Evolutionary conservation across 1,284 basidiomycete species (phyloP).

Genomic region (Blastosporella zonata): DNA sequence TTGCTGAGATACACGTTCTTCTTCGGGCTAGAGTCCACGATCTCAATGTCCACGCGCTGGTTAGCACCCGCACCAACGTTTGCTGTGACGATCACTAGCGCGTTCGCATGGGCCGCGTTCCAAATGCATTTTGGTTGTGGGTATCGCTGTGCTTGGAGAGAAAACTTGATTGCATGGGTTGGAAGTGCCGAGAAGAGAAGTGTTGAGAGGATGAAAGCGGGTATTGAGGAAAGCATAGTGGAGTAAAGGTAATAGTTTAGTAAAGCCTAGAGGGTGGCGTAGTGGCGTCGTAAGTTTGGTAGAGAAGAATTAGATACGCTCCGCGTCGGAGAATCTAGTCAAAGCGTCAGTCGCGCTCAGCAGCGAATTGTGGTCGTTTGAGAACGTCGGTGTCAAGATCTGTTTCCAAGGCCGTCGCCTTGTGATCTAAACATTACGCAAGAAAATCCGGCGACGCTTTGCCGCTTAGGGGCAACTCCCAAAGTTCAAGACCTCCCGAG

Average conservation of each 20-base stretch:
- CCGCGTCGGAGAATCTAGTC: conserved; percentile 2
- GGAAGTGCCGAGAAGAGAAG: conserved; percentile 37
- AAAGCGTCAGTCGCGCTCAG: conserved; percentile 6
- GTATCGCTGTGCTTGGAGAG: conserved; percentile 63
- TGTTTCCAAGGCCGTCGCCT: conserved; percentile 4
- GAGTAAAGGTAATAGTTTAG: neutral
- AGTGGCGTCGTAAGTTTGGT: neutral
- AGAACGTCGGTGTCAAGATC: conserved; percentile 17
- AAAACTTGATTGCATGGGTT: conserved; percentile 78
- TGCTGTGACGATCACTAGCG: conserved; percentile 92
- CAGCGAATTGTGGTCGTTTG: conserved; percentile 6
- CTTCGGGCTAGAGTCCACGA: conserved; percentile 85
- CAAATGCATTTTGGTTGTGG: conserved; percentile 86
- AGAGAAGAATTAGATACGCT: conserved; percentile 2
- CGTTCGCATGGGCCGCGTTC: conserved; percentile 85
- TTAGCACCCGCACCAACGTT: conserved; percentile 74
- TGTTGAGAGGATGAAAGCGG: conserved; percentile 27
- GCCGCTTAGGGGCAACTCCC: too few species aligned
- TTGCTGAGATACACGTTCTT: conserved; percentile 93
- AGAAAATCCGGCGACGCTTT: too few species aligned
- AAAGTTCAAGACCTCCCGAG: too few species aligned
- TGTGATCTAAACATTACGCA: conserved; percentile 7
- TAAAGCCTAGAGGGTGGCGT: neutral
- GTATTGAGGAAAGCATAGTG: conserved; percentile 22
- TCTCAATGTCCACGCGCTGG: conserved; percentile 90